Conservation (phyloP, 31 red algal genomes). For the Asparagopsis taxiformis region DNA sequence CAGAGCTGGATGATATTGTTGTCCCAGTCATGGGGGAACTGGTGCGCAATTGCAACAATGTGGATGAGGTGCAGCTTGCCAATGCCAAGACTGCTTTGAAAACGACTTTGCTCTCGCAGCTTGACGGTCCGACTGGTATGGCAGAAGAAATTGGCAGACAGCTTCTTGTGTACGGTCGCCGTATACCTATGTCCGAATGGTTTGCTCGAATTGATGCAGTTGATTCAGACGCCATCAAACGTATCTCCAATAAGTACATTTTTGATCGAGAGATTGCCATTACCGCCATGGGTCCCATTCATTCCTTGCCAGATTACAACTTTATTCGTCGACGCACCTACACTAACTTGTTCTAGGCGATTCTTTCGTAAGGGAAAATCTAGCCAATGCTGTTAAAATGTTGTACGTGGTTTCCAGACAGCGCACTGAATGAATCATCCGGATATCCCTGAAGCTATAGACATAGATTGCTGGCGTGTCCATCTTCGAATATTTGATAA, state of each 20-base stretch:
- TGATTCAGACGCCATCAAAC: conserved; percentile 80
- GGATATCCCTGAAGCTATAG: too few relatives aligned
- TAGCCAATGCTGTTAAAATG: not conserved
- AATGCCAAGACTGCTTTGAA: conserved; percentile 92
- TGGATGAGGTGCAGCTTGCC: conserved; percentile 81
- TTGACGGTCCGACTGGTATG: conserved; percentile 82
- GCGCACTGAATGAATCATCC: too few relatives aligned
- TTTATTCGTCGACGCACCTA: conserved; percentile 95
- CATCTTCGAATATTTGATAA: too few relatives aligned
- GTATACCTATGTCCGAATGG: conserved; percentile 93
- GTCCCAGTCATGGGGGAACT: conserved; percentile 78
- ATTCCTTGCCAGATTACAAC: conserved; percentile 89
- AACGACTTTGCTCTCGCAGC: conserved; percentile 80
- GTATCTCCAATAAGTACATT: conserved; percentile 92
- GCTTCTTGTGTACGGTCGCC: conserved; percentile 93
- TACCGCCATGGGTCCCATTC: conserved; percentile 94
- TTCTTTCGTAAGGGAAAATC: not conserved
- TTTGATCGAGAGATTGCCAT: conserved; percentile 96
- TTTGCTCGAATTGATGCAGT: conserved; percentile 99
- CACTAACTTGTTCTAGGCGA: conserved; percentile 80
- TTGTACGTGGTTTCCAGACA: too few relatives aligned
- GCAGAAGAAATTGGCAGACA: conserved; percentile 98
- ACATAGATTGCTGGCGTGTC: too few relatives aligned
- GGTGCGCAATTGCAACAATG: conserved; percentile 74
- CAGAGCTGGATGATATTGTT: conserved; percentile 91